phyloP scores from a whole-genome alignment of 192 early-diverging fungal genomes.

The Jimgerdemannia flammicorona region DNA sequence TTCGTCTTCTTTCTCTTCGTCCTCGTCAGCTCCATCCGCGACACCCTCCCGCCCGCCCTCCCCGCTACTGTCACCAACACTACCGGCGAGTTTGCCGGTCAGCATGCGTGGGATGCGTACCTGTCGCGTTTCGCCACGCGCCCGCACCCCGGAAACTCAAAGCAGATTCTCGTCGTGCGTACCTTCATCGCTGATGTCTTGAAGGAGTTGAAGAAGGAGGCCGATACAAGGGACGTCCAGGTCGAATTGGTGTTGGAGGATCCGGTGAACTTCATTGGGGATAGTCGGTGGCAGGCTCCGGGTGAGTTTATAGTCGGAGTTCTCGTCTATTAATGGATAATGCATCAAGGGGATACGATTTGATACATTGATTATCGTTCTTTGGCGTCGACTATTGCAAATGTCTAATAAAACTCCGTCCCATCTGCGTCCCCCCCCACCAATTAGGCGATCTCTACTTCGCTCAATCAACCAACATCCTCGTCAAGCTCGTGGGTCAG shows the following conservation, averaged over 20 bases:
- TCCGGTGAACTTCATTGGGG: conserved; percentile 2
- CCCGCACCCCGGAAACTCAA: conserved; percentile 23
- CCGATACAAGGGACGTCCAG: conserved; percentile 3
- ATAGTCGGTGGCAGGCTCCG: not conserved
- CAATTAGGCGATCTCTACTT: conserved; percentile 27
- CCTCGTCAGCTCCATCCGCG: not conserved
- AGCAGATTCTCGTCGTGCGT: conserved; percentile 3
- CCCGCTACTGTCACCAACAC: not conserved
- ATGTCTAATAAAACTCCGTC: too few species aligned
- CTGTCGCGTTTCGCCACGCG: conserved; percentile 12
- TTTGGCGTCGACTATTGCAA: too few species aligned
- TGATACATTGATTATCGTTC: too few species aligned
- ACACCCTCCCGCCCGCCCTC: not conserved
- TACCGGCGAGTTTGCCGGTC: conserved; percentile 20
- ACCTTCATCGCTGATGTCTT: conserved; percentile 6
- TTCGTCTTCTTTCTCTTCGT: not conserved
- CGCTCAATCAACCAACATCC: conserved; percentile 48
- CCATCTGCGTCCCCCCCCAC: too few species aligned
- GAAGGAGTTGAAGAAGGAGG: conserved; percentile 22
- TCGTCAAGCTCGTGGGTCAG: conserved; percentile 58
- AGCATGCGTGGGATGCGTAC: conserved; percentile 31
- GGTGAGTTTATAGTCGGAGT: not conserved
- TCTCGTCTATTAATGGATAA: too few species aligned
- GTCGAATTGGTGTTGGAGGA: conserved; percentile 7
- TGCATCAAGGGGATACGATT: too few species aligned